Conservation (phyloP, 169 alveolate species). For the Cryptosporidium tyzzeri region DNA sequence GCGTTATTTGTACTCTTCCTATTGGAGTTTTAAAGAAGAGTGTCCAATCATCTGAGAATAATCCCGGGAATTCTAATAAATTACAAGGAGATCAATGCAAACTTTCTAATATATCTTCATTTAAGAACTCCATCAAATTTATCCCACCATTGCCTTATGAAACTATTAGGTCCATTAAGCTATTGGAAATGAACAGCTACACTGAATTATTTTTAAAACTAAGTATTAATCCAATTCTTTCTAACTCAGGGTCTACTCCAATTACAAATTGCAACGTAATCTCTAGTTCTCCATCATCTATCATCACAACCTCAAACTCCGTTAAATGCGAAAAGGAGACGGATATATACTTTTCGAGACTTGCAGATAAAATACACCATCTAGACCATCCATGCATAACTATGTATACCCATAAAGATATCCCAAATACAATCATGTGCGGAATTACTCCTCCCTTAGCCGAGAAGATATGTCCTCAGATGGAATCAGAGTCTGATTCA, state of each 20-base stretch:
- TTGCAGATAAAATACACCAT: constrained; percentile 57
- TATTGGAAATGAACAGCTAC: constrained; percentile 58
- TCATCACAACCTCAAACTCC: neutral
- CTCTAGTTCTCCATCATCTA: constrained; percentile 18
- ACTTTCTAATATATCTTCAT: neutral
- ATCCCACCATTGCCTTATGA: constrained; percentile 59
- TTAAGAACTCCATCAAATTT: constrained; percentile 20
- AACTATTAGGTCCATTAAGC: constrained; percentile 43
- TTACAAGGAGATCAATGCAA: neutral
- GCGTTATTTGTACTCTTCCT: constrained; percentile 65
- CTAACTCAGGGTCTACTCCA: constrained; percentile 1
- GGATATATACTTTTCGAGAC: constrained; percentile 19
- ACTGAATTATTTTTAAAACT: constrained; percentile 41
- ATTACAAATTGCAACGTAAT: neutral
- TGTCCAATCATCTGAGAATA: constrained; percentile 20
- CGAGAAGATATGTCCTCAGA: constrained; percentile 3
- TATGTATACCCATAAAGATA: constrained; percentile 37
- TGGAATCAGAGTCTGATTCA: constrained; percentile 13
- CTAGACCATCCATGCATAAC: constrained; percentile 44
- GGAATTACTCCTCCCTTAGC: constrained; percentile 60
- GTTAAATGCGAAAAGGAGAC: neutral
- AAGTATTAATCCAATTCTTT: neutral
- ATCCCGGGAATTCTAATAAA: neutral
- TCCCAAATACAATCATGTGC: constrained; percentile 52
- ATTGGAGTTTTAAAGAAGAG: constrained; percentile 62